Evolutionary conservation across 805 yeast species (phyloP).

Genomic region (Saturnispora zaruensis): DNA sequence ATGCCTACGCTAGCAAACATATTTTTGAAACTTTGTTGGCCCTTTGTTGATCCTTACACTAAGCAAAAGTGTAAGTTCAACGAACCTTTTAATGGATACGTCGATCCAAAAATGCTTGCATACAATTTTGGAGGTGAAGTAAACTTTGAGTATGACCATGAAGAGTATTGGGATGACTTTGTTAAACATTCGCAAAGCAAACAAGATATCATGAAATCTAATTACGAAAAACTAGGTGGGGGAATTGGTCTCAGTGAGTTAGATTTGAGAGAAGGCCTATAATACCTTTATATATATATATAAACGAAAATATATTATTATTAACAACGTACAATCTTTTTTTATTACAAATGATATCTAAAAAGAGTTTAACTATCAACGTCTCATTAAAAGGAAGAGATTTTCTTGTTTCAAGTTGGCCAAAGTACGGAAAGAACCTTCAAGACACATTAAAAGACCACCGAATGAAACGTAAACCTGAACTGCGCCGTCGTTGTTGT

Average conservation of each 20-base stretch:
- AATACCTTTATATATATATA: not conserved
- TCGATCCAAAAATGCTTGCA: constrained; percentile 74
- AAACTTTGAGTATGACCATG: constrained; percentile 77
- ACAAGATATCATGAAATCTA: constrained; percentile 47
- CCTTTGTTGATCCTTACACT: constrained; percentile 93
- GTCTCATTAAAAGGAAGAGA: constrained; percentile 83
- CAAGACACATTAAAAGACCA: constrained; percentile 85
- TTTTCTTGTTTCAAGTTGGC: constrained; percentile 89
- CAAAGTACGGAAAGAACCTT: constrained; percentile 88
- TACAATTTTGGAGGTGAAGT: constrained; percentile 75
- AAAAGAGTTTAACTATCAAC: constrained; percentile 11
- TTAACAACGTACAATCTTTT: not conserved
- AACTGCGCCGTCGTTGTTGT: constrained; percentile 35
- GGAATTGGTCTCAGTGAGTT: constrained; percentile 72
- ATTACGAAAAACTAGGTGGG: constrained; percentile 67
- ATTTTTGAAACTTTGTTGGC: constrained; percentile 84
- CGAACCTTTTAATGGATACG: constrained; percentile 78
- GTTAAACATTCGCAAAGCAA: constrained; percentile 49
- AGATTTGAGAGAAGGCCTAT: constrained; percentile 51
- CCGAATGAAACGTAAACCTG: constrained; percentile 94
- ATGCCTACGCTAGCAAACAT: constrained; percentile 96
- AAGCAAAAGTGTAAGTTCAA: constrained; percentile 88
- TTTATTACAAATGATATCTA: not conserved
- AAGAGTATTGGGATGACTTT: constrained; percentile 72
- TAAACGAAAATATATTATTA: not conserved